These are phyloP conservation scores for Dianthus caryophyllus DNA, from an alignment of 148 eudicot genomes.

Conservation along the genomic window DNA sequence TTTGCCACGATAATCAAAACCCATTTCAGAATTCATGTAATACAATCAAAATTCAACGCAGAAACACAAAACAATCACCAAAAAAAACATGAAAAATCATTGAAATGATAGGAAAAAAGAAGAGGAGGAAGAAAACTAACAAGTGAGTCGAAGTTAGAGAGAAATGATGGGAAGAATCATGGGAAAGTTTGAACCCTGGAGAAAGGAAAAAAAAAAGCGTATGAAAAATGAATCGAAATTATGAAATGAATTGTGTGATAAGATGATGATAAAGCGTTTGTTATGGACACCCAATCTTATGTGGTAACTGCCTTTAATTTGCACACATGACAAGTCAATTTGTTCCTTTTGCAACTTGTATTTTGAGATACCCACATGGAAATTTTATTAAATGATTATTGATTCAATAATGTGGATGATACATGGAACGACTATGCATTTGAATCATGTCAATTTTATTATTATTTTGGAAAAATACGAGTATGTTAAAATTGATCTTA, in stretches of 20 bases:
- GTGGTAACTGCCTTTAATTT: constrained; percentile 7
- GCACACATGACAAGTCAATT: neutral
- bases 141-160: neutral
- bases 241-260: too few species aligned
- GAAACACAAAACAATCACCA: neutral
- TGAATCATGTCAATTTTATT: too few species aligned
- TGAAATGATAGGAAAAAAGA: neutral
- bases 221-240: neutral
- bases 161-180: neutral
- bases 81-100: neutral
- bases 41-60: neutral
- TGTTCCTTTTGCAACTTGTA: neutral
- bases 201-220: neutral
- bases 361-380: too few species aligned
- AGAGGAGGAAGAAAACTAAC: neutral
- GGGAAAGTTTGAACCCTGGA: constrained; percentile 1
- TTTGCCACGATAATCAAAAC: neutral
- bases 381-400: too few species aligned
- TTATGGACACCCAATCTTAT: constrained; percentile 12
- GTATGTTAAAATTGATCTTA: too few species aligned
- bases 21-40: constrained; percentile 6
- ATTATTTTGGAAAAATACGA: too few species aligned
- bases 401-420: too few species aligned
- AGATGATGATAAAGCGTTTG: neutral
- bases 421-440: too few species aligned